Base-by-base conservation (phyloP, 225 moss, liverwort and hornwort species). In the Rhytidiadelphus loreus region DNA sequence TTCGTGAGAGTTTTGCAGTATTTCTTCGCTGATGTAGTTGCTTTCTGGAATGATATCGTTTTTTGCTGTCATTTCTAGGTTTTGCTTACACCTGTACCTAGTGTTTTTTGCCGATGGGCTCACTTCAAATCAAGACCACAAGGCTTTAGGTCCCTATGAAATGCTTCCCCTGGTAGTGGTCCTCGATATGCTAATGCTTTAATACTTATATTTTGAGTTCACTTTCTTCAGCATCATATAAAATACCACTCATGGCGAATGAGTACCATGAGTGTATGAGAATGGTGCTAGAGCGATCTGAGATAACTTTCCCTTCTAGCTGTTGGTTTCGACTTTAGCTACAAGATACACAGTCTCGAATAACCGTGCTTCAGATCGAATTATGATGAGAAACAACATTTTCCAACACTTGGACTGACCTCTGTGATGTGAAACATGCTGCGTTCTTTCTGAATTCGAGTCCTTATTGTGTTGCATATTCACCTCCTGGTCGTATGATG, bases 321-420 rank as follows among this genome's bases (percentile, higher is more conserved):
- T 73, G 5, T 37, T 12, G 30, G 84, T 87, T 84, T 25, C 30
- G 87, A 6, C 89, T 74, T 4, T 53, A 76, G 75, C 84, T 89
- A 53, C 9, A 56, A 76, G 89, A 87, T 91, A 81, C 52, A 80
- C 48, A 50, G 5, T 83, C 53, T 92, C 78, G 5, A 82, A 88
- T 23, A 87, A 21, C 0, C 11, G 2, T 6, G 11, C 5, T 71
- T 6, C 1, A 21, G 30, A 15, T 86, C 52, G 82, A 63, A 82
- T 82, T 1, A 8, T 88, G 82, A 86, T 88, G 85, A 90, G 28
- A 85, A 64, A 77, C 63, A 77, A 85, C 77, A 85, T 91, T 87
- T 87, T 91, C 85, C 89, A 85, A 87, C 83, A 88, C 85, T 89
- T 89, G 91, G 89, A 89, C 86, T 90, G 88, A 92, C 12, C 46